phyloP scores from a whole-genome alignment of 768 basidiomycete genomes.

The Thelephora ganbajun region DNA sequence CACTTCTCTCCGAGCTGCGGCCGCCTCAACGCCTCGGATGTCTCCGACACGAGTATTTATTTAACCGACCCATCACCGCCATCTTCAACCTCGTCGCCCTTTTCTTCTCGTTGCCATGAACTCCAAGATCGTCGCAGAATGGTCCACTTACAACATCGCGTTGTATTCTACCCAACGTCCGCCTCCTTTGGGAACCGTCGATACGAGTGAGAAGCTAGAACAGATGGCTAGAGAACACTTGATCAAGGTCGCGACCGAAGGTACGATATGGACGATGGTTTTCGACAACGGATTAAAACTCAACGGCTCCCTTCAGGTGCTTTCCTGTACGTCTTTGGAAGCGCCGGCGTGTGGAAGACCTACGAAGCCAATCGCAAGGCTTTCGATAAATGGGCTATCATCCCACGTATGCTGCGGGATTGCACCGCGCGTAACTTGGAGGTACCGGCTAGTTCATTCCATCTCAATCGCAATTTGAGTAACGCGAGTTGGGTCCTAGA shows the following conservation, averaged over 20 bases:
- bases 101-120: no score
- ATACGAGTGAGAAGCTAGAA: slow-evolving; percentile 42
- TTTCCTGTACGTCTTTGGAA: slow-evolving; percentile 67
- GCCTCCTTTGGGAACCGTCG: slow-evolving; percentile 39
- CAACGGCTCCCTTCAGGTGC: slow-evolving; percentile 25
- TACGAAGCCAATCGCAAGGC: slow-evolving; percentile 50
- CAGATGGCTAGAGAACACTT: slow-evolving; percentile 49
- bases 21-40: no score
- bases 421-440: slow-evolving; percentile 43
- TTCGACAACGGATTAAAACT: background rate
- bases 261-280: background rate
- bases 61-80: no score
- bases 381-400: slow-evolving; percentile 54
- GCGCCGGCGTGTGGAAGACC: slow-evolving; percentile 60
- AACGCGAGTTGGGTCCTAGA: slow-evolving; percentile 22
- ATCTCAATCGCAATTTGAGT: background rate
- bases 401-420: slow-evolving; percentile 69
- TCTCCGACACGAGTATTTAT: no score
- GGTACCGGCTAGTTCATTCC: slow-evolving; percentile 21
- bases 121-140: background rate
- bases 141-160: slow-evolving; percentile 13
- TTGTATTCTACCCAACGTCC: slow-evolving; percentile 11
- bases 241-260: slow-evolving; percentile 40
- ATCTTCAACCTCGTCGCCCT: no score
- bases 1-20: no score